Evolutionary conservation across 129 eudicot genomes (phyloP).

Genomic region (Tanacetum coccineum): DNA sequence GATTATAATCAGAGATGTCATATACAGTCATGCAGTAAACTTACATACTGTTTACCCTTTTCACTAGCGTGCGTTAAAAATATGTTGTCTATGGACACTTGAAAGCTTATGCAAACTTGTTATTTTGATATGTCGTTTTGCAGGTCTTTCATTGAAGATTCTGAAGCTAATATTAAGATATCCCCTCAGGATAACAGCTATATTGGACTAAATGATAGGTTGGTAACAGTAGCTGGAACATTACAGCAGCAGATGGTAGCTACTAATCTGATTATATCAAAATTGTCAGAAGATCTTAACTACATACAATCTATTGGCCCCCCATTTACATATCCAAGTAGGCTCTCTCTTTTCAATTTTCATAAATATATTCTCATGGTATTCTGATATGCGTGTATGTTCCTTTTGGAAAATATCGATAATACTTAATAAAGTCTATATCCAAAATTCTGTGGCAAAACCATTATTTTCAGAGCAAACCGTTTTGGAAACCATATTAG

Average conservation of each 20-base stretch:
- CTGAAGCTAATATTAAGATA: constrained; percentile 82
- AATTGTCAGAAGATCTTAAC: constrained; percentile 62
- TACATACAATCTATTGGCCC: constrained; percentile 60
- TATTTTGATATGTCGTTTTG: constrained; percentile 12
- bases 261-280: constrained; percentile 61
- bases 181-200: constrained; percentile 77
- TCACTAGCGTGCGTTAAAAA: too few species aligned
- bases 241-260: constrained; percentile 72
- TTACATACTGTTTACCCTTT: too few species aligned
- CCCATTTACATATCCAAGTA: constrained; percentile 81
- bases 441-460: not conserved
- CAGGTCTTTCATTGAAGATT: constrained; percentile 91
- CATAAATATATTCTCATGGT: not conserved
- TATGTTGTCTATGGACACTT: not conserved
- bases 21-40: too few species aligned
- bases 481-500: not conserved
- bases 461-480: not conserved
- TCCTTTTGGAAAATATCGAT: not conserved
- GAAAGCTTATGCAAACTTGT: constrained; percentile 6
- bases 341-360: not conserved
- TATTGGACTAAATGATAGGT: constrained; percentile 70
- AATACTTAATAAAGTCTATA: not conserved
- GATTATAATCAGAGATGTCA: too few species aligned
- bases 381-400: too few species aligned
- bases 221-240: constrained; percentile 70